Base-by-base conservation (phyloP, 345 rosid genomes). In the Melaleuca quinquenervia region DNA sequence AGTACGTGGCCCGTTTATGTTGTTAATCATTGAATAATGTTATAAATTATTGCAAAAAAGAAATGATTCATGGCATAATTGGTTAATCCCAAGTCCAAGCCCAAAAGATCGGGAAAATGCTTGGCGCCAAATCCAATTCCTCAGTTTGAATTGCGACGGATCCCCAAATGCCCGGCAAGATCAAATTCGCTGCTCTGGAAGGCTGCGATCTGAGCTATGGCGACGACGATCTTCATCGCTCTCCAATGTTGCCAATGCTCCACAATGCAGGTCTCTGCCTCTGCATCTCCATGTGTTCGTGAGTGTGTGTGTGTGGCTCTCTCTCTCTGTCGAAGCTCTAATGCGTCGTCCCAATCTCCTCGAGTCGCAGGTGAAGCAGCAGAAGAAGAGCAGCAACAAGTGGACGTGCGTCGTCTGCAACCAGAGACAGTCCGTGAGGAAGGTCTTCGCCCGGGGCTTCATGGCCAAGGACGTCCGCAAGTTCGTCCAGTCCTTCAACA, bases 371-470 rank as follows among this genome's bases (percentile, higher is more conserved):
- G 98, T 95, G 92, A 96, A 94, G 92, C 98, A 96, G 90, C 90
- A 89, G 93, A 95, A 93, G 94, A 96, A 93, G 89, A 92, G 89
- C 85, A 90, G 92, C 90, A 95, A 90, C 90, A 95, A 91, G 85
- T 96, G 98, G 99, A 90, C 92, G 22, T 96, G 99, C 88, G 96
- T 91, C 74, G 91, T 95, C 6, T 95, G 96, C 89, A 95, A 95
- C 89, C 93, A 96, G 93, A 96, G 93, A 87, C 98, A 96, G 84
- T 96, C 97, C 22, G 91, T 94, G 22, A 53, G 86, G 53, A 94
- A 90, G 85, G 94, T 96, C 50, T 95, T 94, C 83, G 94, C 96
- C 7, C 92, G 90, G 78, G 94, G 96, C 6, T 88, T 85, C 88
- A 86, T 91, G 88, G 98, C 98, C 84, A 95, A 90, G 86, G 96